Base-by-base conservation (phyloP, 371 early-diverging fungal species). In the Mucor saturninus region DNA sequence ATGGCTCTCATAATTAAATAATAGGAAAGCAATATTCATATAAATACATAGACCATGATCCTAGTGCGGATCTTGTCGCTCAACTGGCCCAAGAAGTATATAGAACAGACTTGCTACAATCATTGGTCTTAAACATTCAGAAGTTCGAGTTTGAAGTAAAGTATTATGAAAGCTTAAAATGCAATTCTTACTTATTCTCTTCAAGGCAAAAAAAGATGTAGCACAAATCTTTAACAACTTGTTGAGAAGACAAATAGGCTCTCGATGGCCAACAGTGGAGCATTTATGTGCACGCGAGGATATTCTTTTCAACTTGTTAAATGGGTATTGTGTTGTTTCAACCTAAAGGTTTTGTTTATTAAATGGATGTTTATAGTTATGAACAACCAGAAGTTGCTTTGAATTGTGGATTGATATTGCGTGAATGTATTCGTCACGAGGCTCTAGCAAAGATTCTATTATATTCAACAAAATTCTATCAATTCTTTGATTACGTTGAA, bases 401-500 rank as follows among this genome's bases (percentile, higher is more conserved):
- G 39, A 95, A 95, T 69, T 98, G 98, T 66, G 99, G 99, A 56
- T 91, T 97, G 85, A 95, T 98, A 64, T 80, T 98, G 51, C 87
- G 98, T 54, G 99, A 98, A 77, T 95, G 98, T 73, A 80, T 95
- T 49, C 92, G 98, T 52, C 95, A 98, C 67, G 97, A 98, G 81
- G 76, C 89, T 10, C 85, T 98, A 60, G 92, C 95, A 52, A 89
- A 89, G 68, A 86, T 93, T 15, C 79, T 97, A 14, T 80, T 98
- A 54, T 87, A 91, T 69, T 89, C 92, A n/a, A 82, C 76, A 30
- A 84, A 90, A 57, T 97, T 98, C 67, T 95, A 95, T 83, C 84
- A 87, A 64, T 95, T 98, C 59, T 97, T 98, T 68, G 84, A 84
- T 14, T 98, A 96, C 73, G 97, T 97, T 13, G 97, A 98, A 77